Evolutionary conservation across 768 basidiomycete species (phyloP).

Genomic region (Rhizopogon sp.): DNA sequence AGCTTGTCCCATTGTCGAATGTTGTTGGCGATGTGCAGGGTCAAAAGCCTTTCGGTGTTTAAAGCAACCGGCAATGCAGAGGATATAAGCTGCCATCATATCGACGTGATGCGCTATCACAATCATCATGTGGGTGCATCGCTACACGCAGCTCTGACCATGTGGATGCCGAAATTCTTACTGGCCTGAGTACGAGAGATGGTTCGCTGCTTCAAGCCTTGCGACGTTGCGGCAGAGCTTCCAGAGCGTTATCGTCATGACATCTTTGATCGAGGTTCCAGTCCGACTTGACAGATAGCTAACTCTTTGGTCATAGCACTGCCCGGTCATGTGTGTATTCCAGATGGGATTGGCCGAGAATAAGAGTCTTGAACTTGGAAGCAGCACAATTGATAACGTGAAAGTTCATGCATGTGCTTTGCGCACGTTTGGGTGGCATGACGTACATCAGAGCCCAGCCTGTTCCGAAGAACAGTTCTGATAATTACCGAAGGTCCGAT

Average conservation of each 20-base stretch:
- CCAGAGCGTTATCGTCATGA: neutral
- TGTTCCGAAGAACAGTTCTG: neutral
- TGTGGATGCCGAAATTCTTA: neutral
- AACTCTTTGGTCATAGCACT: neutral
- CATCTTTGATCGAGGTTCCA: neutral
- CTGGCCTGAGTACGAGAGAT: neutral
- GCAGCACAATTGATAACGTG: neutral
- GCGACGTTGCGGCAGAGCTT: neutral
- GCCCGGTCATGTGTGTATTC: neutral
- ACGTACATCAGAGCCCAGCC: neutral
- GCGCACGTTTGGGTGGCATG: neutral
- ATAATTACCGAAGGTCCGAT: neutral
- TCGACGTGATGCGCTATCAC: neutral
- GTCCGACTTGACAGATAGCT: neutral
- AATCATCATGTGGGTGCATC: neutral
- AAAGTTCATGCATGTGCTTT: neutral
- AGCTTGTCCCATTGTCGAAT: neutral
- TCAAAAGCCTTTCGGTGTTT: neutral
- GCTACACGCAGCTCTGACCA: neutral
- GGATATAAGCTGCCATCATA: neutral
- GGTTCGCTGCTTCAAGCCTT: neutral
- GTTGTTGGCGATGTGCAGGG: neutral
- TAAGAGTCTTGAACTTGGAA: neutral
- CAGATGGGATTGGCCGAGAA: neutral
- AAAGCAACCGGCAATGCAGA: conserved; percentile 1